Evolutionary conservation across 129 eudicot species (phyloP).

Genomic region (Flaveria trinervia): DNA sequence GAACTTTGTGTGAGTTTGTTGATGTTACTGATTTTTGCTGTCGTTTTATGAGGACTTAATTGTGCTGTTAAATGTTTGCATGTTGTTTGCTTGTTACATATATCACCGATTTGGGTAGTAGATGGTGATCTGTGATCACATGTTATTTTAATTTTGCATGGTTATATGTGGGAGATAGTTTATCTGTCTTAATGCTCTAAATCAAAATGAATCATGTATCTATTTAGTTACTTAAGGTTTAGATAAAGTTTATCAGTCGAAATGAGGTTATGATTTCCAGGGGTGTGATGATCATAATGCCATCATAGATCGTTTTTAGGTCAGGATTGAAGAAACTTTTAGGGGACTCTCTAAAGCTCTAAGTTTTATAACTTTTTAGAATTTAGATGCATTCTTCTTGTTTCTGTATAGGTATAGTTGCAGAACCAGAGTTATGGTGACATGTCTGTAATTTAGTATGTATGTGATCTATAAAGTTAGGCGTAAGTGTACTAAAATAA

Average conservation of each 20-base stretch:
- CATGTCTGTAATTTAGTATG: not conserved
- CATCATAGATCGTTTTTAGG: not conserved
- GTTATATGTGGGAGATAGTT: not conserved
- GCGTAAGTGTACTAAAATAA: not conserved
- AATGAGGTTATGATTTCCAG: conserved; percentile 3
- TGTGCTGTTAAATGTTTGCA: conserved; percentile 13
- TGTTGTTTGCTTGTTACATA: conserved; percentile 5
- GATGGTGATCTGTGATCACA: conserved; percentile 11
- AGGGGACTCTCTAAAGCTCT: too few relatives aligned
- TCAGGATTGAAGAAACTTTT: not conserved
- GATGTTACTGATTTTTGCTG: not conserved
- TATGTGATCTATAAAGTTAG: not conserved
- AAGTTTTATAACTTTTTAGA: not conserved
- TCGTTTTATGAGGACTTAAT: not conserved
- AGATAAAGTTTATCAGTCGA: not conserved
- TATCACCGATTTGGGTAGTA: not conserved
- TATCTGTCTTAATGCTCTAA: not conserved
- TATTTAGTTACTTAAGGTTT: conserved; percentile 11
- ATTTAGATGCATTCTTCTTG: not conserved
- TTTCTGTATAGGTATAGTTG: not conserved
- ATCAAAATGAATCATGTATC: not conserved
- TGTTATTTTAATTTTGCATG: conserved; percentile 2
- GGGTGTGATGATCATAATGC: not conserved
- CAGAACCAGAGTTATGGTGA: not conserved
- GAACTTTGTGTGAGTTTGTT: conserved; percentile 2